Base-by-base conservation (phyloP, 2,329 filamentous ascomycete species). In the Purpureocillium takamizusanense region DNA sequence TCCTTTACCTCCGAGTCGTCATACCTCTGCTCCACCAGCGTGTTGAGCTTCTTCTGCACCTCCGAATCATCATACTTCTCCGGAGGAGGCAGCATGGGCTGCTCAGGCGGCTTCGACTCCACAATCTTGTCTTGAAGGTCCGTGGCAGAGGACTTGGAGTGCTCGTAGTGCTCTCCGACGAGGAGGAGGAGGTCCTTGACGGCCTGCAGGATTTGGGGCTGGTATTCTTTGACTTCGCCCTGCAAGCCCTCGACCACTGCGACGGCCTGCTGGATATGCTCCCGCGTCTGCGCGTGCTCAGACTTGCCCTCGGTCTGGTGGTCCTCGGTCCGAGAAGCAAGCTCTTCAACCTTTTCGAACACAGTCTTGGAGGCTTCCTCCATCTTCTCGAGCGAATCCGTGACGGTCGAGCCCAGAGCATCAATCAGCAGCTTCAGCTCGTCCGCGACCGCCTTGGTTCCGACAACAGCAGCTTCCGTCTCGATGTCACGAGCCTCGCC, bases 351-450 rank as follows among this genome's bases (percentile, higher is more conserved):
- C 47, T 83, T 81, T 37, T 74, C 77, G 49, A 94, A 90, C 23
- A 95, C 86, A 0, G 84, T 88, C 63, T 86, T 86, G 7, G 86
- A 90, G 33, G 92, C 87, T 52, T 87, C 82, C 40, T 86, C 80
- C 73, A 90, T 83, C 61, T 88, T 90, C 53, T 94, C 86, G 40
- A 89, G 76, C 1, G 85, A 83, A 38, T 94, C 86, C 0, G 82
- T 85, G 38, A 95, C 79, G 7, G 81, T 82, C 28, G 78, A 78
- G 7, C 87, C 86, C 34, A 95, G 80, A 0, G 86, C 88, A 49
- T 94, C 88, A 40, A 95, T 81, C 1, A 94, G 77, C 8, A 86
- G 66, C 59, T 86, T 90, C 42, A 97, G 76, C 49, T 97, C 92
- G 44, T 95, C 89, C 0, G 87, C 80, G 38, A 94, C 76, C 4